These are phyloP conservation scores for Globisporangium cylindrosporum DNA, from an alignment of 352 stramenopile genomes.

Conservation along the genomic window DNA sequence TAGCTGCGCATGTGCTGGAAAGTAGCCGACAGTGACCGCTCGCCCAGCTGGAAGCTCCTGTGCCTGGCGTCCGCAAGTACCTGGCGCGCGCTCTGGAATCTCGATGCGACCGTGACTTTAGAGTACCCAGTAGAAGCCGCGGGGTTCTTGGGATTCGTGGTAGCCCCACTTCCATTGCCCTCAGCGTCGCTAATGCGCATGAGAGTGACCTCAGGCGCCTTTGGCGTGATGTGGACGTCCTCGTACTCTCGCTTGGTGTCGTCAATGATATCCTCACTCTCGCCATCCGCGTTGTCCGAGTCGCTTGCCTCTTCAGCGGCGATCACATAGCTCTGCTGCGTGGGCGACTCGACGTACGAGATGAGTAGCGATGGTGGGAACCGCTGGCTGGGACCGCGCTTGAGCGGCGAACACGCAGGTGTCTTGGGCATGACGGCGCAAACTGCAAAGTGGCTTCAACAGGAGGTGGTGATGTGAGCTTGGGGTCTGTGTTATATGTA, in stretches of 20 bases:
- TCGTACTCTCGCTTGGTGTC: too few relatives aligned
- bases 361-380: slow-evolving; percentile 6
- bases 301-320: not conserved
- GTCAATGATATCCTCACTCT: not conserved
- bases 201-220: not conserved
- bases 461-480: not conserved
- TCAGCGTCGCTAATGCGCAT: not conserved
- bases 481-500: not conserved
- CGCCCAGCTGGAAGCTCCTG: not conserved
- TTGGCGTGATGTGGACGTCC: not conserved
- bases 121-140: too few relatives aligned
- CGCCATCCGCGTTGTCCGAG: not conserved
- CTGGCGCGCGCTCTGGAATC: slow-evolving; percentile 1
- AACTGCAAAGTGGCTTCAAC: not conserved
- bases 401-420: not conserved
- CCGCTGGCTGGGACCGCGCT: not conserved
- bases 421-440: not conserved
- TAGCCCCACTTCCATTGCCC: not conserved
- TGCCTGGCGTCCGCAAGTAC: not conserved
- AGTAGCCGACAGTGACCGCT: not conserved
- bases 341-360: slow-evolving; percentile 3
- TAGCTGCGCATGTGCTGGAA: not conserved
- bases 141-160: not conserved
- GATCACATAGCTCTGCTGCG: not conserved
- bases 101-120: not conserved